Base-by-base conservation (phyloP, 1,284 basidiomycete species). In the Tremellales sp. region DNA sequence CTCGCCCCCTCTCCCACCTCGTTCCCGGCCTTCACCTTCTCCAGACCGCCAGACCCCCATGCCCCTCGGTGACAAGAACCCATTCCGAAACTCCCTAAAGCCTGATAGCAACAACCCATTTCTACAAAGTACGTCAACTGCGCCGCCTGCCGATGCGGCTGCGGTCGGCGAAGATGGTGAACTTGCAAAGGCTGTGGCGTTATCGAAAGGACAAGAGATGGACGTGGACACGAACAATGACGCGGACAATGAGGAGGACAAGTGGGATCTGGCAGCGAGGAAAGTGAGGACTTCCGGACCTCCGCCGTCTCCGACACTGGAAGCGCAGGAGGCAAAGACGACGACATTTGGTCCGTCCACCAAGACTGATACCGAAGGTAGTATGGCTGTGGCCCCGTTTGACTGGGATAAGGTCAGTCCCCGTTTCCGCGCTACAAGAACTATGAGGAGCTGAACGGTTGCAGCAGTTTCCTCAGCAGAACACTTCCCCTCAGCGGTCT, bases 261-360 rank as follows among this genome's bases (percentile, higher is more conserved):
- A 54, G 7, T 33, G 59, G 4, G 33, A 45, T 2, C 57, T 63
- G 21, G 45, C 64, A 24, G 67, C 67, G 48, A 55, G 70, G 33
- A 64, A 58, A 23, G 58, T 67, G 3, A 56, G 70, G 29, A 68
- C 70, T 2, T 55, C 52, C 39, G 61, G 60, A 7, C 64, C 64
- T 2, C 70, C 70, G 2, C 70, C 70, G 3, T 68, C 70, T 11
- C 64, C 61, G 27, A 67, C 68, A 0, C 19, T n/a, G n/a, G n/a
- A n/a, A n/a, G n/a, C n/a, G n/a, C 43, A 52, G 7, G 41, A 37
- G 4, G 42, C 40, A 29, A 51, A 27, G 22, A 45, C 46, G 15
- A 31, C 60, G 35, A 25, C 58, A 4, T 72, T 70, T 54, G 68
- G 68, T 11, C 70, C 70, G 8, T 68, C 58, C 35, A 54, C 62